Evolutionary conservation across 2,329 filamentous ascomycete genomes (phyloP), one percentile per base, ranked within the genome.

Genomic region (Phialophora verrucosa): DNA sequence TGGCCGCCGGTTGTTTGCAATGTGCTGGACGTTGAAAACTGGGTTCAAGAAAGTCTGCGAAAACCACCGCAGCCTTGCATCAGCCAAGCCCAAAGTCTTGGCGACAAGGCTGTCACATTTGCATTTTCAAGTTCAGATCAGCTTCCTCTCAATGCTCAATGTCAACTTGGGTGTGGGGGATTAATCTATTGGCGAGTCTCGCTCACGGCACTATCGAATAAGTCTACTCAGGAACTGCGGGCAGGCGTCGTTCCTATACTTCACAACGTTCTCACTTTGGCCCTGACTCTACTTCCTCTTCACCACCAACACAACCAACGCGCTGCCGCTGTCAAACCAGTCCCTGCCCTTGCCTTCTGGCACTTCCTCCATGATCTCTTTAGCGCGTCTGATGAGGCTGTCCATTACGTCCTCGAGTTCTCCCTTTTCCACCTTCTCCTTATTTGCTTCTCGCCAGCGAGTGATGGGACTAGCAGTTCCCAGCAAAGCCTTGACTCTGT

Each of bases 401-500:
- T 72, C 73, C 20, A 80, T 70, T n/a, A 75, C 72, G 71, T 80
- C 79, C 32, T 75, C 69, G 5, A 71, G 32, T 47, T 72, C 67
- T 4, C 80, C 78, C 0, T 75, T 78, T 4, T 75, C 77, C 11
- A 71, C 71, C 12, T 73, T 59, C 6, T 78, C 75, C 5, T 76
- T 76, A 71, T 82, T 71, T 5, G 76, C 77, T 73, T 78, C 74
- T 57, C 78, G 74, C 81, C 75, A 79, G 20, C 80, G 73, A 14
- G 76, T 79, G 25, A 82, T 76, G 60, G 76, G 73, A 67, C 78
- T 81, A 2, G 73, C 72, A 1, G 80, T 82, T 0, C 67, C 72
- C 29, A 79, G 49, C 7, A 69, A 61, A 56, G 70, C 69, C 57
- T 75, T 73, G 51, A 75, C 29, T 20, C 62, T 55, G 25, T 74